Conservation (phyloP, 2,329 filamentous ascomycete genomes). For the Ambrosiella xylebori region DNA sequence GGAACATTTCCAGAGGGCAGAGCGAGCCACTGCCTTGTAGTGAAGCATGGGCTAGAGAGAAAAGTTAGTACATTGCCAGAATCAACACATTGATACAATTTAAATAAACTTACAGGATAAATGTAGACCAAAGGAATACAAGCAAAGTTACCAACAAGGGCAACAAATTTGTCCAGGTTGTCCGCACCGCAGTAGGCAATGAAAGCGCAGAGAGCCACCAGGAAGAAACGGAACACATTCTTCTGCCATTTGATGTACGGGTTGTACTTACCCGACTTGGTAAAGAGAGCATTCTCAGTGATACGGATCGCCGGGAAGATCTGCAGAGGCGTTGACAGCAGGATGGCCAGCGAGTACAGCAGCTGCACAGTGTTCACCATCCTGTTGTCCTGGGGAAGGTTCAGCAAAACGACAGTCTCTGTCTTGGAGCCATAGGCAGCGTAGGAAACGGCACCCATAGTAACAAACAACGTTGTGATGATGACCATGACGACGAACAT, state of each 20-base stretch:
- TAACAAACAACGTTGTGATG: conserved; percentile 78
- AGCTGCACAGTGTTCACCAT: conserved; percentile 93
- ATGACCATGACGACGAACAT: conserved; percentile 85
- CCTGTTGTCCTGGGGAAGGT: conserved; percentile 87
- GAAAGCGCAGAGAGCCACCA: conserved; percentile 69
- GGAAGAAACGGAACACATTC: conserved; percentile 87
- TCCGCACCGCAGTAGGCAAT: conserved; percentile 88
- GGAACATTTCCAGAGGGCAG: conserved; percentile 44
- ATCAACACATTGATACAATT: conserved; percentile 9
- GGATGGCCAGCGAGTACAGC: conserved; percentile 92
- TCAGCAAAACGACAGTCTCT: conserved; percentile 89
- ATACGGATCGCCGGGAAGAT: conserved; percentile 97
- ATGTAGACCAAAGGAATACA: conserved; percentile 96
- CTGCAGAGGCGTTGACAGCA: conserved; percentile 86
- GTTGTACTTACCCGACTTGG: conserved; percentile 89
- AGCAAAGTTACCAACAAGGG: conserved; percentile 89
- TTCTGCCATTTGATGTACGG: conserved; percentile 99
- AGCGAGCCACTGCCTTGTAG: conserved; percentile 61
- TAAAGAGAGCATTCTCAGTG: conserved; percentile 86
- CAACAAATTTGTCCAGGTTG: conserved; percentile 93
- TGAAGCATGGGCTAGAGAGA: conserved; percentile 64
- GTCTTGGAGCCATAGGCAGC: conserved; percentile 90
- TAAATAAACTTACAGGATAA: conserved; percentile 59
- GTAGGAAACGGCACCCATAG: conserved; percentile 85
- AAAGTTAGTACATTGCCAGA: conserved; percentile 16